Evolutionary conservation across 768 basidiomycete species (phyloP).

Genomic region (Termitomyces sp.): DNA sequence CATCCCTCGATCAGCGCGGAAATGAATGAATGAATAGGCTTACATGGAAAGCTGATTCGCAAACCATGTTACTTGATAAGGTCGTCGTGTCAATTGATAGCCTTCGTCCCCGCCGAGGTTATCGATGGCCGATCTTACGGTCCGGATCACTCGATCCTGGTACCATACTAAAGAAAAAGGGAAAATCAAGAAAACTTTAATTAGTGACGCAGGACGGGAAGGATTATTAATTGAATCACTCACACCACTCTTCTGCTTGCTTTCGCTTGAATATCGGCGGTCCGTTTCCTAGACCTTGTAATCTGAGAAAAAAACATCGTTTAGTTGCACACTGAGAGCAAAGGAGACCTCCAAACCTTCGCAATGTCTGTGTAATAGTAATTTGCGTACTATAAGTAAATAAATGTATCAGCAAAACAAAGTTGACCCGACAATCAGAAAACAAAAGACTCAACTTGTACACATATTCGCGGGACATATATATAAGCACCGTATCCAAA

Average conservation of each 20-base stretch:
- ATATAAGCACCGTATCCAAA: conserved; percentile 63
- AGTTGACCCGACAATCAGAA: no score
- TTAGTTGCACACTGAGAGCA: conserved; percentile 17
- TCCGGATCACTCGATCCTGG: conserved; percentile 62
- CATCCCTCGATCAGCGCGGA: not conserved
- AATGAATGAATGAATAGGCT: conserved; percentile 18
- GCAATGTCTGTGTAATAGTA: conserved; percentile 58
- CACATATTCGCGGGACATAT: conserved; percentile 66
- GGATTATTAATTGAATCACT: conserved; percentile 25
- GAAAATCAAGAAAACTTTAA: not conserved
- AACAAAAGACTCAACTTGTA: conserved; percentile 55
- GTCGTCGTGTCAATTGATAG: conserved; percentile 60
- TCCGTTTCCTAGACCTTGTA: conserved; percentile 50
- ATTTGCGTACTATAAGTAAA: conserved; percentile 51
- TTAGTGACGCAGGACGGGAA: not conserved
- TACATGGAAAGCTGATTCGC: conserved; percentile 63
- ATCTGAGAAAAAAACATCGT: conserved; percentile 18
- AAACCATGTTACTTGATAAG: conserved; percentile 73
- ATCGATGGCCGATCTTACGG: conserved; percentile 52
- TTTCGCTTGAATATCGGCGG: conserved; percentile 61
- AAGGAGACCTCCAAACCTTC: conserved; percentile 46
- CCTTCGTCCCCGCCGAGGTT: conserved; percentile 49
- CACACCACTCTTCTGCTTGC: conserved; percentile 79
- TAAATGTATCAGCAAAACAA: no score
- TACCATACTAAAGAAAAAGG: conserved; percentile 49